Evolutionary conservation across 805 yeast species (phyloP).

Genomic region (Teunomyces funiuensis): DNA sequence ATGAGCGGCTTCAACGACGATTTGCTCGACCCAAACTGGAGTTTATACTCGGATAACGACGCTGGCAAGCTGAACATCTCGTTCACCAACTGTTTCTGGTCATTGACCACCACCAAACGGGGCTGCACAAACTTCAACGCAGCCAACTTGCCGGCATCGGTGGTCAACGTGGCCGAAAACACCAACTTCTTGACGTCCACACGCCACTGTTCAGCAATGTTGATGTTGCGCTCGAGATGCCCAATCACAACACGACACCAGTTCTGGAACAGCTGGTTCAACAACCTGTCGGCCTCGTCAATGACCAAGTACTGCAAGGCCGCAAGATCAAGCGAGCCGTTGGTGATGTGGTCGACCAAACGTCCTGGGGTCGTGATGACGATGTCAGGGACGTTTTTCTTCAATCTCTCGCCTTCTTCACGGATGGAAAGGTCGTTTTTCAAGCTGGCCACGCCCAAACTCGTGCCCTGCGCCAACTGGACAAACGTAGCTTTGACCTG

Average conservation of each 20-base stretch:
- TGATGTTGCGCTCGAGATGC: slow-evolving; percentile 26
- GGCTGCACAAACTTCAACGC: slow-evolving; percentile 69
- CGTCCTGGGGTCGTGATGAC: slow-evolving; percentile 77
- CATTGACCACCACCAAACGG: slow-evolving; percentile 72
- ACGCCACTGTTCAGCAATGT: slow-evolving; percentile 33
- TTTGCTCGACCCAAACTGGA: slow-evolving; percentile 39
- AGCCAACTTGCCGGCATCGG: slow-evolving; percentile 85
- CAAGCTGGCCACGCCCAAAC: slow-evolving; percentile 60
- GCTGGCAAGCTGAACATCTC: slow-evolving; percentile 65
- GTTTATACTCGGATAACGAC: slow-evolving; percentile 46
- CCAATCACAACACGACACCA: slow-evolving; percentile 69
- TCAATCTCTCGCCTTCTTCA: slow-evolving; percentile 61
- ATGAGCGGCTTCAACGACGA: slow-evolving; percentile 69
- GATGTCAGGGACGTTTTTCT: slow-evolving; percentile 57
- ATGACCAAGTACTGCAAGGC: slow-evolving; percentile 63
- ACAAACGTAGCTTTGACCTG: slow-evolving; percentile 75
- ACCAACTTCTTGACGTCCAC: slow-evolving; percentile 59
- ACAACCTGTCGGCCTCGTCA: slow-evolving; percentile 79
- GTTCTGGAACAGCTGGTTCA: slow-evolving; percentile 89
- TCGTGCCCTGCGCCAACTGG: slow-evolving; percentile 63
- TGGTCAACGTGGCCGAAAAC: slow-evolving; percentile 90
- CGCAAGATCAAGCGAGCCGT: slow-evolving; percentile 44
- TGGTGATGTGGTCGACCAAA: slow-evolving; percentile 69
- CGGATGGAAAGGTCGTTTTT: slow-evolving; percentile 51
- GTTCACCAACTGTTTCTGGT: slow-evolving; percentile 43